phyloP scores from a whole-genome alignment of 1,139 yeast genomes.

The Candida sojae region DNA sequence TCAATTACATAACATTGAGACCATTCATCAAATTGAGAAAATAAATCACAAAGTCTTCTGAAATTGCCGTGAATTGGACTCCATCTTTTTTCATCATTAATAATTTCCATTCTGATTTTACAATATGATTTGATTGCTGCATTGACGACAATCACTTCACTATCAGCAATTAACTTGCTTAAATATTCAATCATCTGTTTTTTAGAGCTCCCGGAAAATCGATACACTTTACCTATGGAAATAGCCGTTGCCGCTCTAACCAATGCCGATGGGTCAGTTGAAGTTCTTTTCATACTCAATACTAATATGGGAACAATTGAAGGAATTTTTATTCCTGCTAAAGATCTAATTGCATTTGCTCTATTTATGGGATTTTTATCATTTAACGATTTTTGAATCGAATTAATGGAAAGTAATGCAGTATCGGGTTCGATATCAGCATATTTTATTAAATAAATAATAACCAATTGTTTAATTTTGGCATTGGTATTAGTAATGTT shows the following conservation, averaged over 20 bases:
- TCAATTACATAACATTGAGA: constrained; percentile 66
- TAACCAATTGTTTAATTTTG: constrained; percentile 75
- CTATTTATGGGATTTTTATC: constrained; percentile 71
- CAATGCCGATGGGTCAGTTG: constrained; percentile 69
- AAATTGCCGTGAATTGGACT: constrained; percentile 73
- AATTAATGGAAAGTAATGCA: constrained; percentile 84
- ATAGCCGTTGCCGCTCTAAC: constrained; percentile 83
- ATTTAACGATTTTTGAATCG: constrained; percentile 79
- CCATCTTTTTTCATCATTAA: constrained; percentile 49
- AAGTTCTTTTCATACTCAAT: constrained; percentile 69
- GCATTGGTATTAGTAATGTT: constrained; percentile 74
- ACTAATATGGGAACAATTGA: constrained; percentile 80
- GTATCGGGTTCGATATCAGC: constrained; percentile 88
- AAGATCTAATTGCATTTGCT: constrained; percentile 73
- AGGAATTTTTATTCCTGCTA: constrained; percentile 78
- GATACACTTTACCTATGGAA: constrained; percentile 68
- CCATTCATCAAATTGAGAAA: constrained; percentile 72
- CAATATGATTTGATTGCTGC: constrained; percentile 63
- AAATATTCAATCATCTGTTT: constrained; percentile 53
- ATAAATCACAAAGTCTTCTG: constrained; percentile 56
- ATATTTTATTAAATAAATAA: constrained; percentile 71
- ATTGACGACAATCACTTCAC: constrained; percentile 66
- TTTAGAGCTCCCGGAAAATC: constrained; percentile 31
- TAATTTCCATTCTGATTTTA: constrained; percentile 35
- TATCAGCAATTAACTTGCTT: constrained; percentile 59